Evolutionary conservation across 768 basidiomycete species (phyloP), one percentile per base, ranked within the genome.

Genomic region (Lentinula sp.): DNA sequence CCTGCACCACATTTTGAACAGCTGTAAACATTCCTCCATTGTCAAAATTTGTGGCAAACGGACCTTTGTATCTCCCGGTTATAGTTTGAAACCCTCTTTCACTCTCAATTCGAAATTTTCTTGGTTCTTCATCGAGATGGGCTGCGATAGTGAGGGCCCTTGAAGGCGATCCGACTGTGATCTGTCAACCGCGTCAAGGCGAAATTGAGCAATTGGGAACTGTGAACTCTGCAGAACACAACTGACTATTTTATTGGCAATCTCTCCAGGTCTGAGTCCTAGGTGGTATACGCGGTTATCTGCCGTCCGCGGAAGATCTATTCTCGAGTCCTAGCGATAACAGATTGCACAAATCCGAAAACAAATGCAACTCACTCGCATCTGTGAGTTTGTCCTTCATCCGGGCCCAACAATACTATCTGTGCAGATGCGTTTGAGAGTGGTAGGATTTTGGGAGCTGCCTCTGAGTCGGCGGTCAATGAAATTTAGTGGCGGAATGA

Each of bases 231-330:
- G 28, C 28, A 28, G 28, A 28, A 28, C 28, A 28, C 28, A 41
- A 68, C 79, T 71, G 70, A 91, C 87, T 64, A 93, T 87, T 60
- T 88, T 83, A 71, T 91, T 91, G 45, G 91, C 88, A 13, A 93
- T 85, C 70, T 93, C 88, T 43, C 91, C 89, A 43, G 83, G 77
- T 50, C 83, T 79, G 64, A 92, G 72, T 41, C 89, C 91, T 32
- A 92, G 81, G 72, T 92, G 90, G 72, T 92, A 92, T 50, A 91
- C 89, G 57, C 88, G 85, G 54, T 80, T 81, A 69, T 89, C 87
- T 52, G 77, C 78, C 42, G 89, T 89, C 61, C 84, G 82, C 61
- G 90, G 90, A 68, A 92, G 90, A 74, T 92, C 90, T 92, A 5
- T 16, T 53, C 28, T 2, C 28, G 28, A 32, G 6, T 52, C 18